phyloP scores from a whole-genome alignment of 345 rosid species.

The Citropsis articulata region DNA sequence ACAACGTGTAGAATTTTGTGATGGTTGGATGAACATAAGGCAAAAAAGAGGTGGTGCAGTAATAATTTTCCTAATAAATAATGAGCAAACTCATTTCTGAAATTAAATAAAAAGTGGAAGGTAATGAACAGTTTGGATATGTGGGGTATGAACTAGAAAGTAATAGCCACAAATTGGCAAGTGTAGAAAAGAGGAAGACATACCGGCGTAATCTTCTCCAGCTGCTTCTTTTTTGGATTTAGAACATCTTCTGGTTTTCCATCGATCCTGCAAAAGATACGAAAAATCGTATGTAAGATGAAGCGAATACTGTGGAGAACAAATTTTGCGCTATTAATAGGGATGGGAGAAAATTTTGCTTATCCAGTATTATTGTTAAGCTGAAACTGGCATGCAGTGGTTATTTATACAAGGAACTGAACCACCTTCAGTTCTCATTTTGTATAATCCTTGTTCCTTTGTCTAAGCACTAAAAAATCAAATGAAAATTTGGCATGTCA shows the following conservation, averaged over 20 bases:
- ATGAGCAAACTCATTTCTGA: not conserved
- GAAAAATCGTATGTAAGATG: not conserved
- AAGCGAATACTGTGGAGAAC: not conserved
- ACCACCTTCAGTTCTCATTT: not conserved
- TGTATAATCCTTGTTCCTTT: not conserved
- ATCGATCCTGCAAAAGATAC: slow-evolving; percentile 55
- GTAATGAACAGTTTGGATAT: not conserved
- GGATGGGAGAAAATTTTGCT: too few relatives aligned
- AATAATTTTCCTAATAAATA: not conserved
- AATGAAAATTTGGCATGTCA: not conserved
- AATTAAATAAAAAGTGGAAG: not conserved
- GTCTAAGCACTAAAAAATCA: not conserved
- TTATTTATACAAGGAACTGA: not conserved
- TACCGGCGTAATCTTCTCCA: slow-evolving; percentile 95
- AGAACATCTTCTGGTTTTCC: slow-evolving; percentile 95
- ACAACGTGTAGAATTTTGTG: too few relatives aligned
- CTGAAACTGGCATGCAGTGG: not conserved
- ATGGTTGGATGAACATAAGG: too few relatives aligned
- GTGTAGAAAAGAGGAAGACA: slow-evolving; percentile 11
- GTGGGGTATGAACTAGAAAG: not conserved
- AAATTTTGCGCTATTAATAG: not conserved
- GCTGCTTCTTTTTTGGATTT: slow-evolving; percentile 94
- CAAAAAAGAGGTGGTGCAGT: too few relatives aligned
- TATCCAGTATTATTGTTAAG: not conserved
- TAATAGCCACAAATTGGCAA: not conserved